Conservation (phyloP, 176 grass and related monocot genomes). For the Neostapfia colusana region DNA sequence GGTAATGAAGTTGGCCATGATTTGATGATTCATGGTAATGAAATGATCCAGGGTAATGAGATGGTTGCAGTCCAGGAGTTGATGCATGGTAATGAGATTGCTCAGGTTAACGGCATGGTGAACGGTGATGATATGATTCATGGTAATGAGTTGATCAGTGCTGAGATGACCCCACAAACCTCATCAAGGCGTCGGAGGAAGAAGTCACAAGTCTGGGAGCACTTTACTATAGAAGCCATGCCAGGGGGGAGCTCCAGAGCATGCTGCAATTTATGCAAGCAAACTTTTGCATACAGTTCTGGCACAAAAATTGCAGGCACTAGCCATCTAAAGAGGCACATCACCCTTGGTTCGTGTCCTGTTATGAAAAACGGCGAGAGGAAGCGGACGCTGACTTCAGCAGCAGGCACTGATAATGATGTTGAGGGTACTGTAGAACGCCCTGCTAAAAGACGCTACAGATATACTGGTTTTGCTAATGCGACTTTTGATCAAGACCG, state of each 20-base stretch:
- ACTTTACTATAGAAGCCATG: slow-evolving; percentile 72
- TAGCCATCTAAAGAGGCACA: slow-evolving; percentile 91
- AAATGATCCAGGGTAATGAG: slow-evolving; percentile 43
- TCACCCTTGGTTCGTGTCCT: slow-evolving; percentile 74
- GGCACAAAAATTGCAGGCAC: slow-evolving; percentile 85
- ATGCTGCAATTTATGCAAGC: slow-evolving; percentile 89
- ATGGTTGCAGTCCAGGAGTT: slow-evolving; percentile 44
- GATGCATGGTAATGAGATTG: slow-evolving; percentile 42
- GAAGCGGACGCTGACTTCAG: slow-evolving; percentile 31
- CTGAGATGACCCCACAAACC: slow-evolving; percentile 46
- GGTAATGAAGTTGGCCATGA: neutral
- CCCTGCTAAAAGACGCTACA: slow-evolving; percentile 73
- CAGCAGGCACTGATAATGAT: slow-evolving; percentile 51
- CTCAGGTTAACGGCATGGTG: slow-evolving; percentile 28
- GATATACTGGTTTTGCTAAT: slow-evolving; percentile 69
- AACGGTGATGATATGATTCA: slow-evolving; percentile 44
- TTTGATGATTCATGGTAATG: slow-evolving; percentile 19
- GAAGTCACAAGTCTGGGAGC: slow-evolving; percentile 79
- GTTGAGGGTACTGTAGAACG: slow-evolving; percentile 44
- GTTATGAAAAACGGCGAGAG: slow-evolving; percentile 68
- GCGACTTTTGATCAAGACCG: slow-evolving; percentile 81
- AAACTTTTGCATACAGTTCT: slow-evolving; percentile 85
- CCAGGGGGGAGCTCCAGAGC: slow-evolving; percentile 58
- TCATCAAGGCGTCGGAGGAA: slow-evolving; percentile 60
- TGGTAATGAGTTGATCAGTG: slow-evolving; percentile 44